Conservation (phyloP, 2,329 filamentous ascomycete genomes). For the Ophiocordyceps robertsii region DNA sequence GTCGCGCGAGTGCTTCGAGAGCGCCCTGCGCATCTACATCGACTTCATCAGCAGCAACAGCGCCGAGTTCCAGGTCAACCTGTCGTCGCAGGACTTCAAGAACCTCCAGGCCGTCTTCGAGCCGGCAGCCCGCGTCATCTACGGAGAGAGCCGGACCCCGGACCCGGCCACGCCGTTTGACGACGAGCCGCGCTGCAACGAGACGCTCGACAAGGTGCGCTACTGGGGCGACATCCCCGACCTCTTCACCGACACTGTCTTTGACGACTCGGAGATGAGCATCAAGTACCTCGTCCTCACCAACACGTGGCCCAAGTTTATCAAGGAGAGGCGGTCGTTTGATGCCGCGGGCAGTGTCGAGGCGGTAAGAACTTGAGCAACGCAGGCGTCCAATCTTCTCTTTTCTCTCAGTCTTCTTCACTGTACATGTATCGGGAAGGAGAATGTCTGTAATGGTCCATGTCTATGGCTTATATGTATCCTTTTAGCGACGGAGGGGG, state of each 20-base stretch:
- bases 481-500: no score
- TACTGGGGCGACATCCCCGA: conserved; percentile 33
- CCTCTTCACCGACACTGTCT: conserved; percentile 38
- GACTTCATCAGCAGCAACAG: conserved; percentile 46
- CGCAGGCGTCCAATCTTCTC: no score
- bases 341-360: conserved; percentile 8
- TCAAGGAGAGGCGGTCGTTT: conserved; percentile 26
- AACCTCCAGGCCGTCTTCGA: conserved; percentile 44
- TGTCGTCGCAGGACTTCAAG: conserved; percentile 42
- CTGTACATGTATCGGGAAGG: no score
- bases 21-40: conserved; percentile 46
- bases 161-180: conserved; percentile 32
- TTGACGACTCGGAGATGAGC: conserved; percentile 44
- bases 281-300: conserved; percentile 57
- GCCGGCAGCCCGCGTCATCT: conserved; percentile 31
- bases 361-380: conserved; percentile 1
- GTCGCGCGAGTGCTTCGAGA: conserved; percentile 38
- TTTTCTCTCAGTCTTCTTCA: no score
- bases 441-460: no score
- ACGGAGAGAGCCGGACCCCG: conserved; percentile 22
- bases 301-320: conserved; percentile 55
- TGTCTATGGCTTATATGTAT: no score
- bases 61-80: conserved; percentile 54
- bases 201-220: conserved; percentile 12
- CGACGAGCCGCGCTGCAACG: conserved; percentile 9